Percentiles rank a stretch among this genome's conserved stretches.
These are phyloP conservation scores for Peronospora belbahrii DNA, from an alignment of 352 stramenopile genomes.

Conservation along the genomic window DNA sequence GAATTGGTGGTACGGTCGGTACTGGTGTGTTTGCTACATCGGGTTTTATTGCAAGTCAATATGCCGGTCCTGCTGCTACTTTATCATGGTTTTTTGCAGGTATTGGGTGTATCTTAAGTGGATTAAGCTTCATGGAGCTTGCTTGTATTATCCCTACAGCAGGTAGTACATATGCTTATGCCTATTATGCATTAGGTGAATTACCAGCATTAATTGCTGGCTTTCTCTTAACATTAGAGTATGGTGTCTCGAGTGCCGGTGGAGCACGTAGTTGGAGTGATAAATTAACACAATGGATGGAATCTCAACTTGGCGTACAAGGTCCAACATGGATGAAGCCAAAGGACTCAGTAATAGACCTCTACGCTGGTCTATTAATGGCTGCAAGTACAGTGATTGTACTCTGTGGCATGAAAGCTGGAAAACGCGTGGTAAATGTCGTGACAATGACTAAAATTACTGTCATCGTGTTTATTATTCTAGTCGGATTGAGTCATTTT, in stretches of 20 bases:
- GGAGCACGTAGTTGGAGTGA: slow-evolving; percentile 90
- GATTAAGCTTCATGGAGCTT: slow-evolving; percentile 89
- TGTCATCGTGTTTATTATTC: slow-evolving; percentile 90
- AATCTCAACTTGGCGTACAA: slow-evolving; percentile 37
- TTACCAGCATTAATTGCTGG: slow-evolving; percentile 86
- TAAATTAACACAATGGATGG: slow-evolving; percentile 86
- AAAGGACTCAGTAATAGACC: slow-evolving; percentile 42
- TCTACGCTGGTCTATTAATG: slow-evolving; percentile 80
- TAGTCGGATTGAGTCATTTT: slow-evolving; percentile 82
- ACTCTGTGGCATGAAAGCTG: slow-evolving; percentile 79
- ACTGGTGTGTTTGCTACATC: slow-evolving; percentile 88
- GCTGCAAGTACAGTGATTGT: slow-evolving; percentile 54
- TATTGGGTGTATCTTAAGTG: slow-evolving; percentile 68
- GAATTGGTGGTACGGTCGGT: slow-evolving; percentile 92
- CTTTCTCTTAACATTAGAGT: slow-evolving; percentile 90
- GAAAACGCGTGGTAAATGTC: slow-evolving; percentile 84
- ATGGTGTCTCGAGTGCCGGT: slow-evolving; percentile 86
- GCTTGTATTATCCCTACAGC: slow-evolving; percentile 80
- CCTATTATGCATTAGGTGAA: slow-evolving; percentile 90
- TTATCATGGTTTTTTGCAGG: slow-evolving; percentile 84
- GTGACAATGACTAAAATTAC: slow-evolving; percentile 87
- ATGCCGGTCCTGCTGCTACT: slow-evolving; percentile 67
- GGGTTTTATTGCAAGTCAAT: slow-evolving; percentile 53
- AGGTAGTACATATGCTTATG: slow-evolving; percentile 91
- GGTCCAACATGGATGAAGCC: slow-evolving; percentile 64